These are phyloP conservation scores for Candida neerlandica DNA, from an alignment of 1,139 yeast species.

Conservation along the genomic window DNA sequence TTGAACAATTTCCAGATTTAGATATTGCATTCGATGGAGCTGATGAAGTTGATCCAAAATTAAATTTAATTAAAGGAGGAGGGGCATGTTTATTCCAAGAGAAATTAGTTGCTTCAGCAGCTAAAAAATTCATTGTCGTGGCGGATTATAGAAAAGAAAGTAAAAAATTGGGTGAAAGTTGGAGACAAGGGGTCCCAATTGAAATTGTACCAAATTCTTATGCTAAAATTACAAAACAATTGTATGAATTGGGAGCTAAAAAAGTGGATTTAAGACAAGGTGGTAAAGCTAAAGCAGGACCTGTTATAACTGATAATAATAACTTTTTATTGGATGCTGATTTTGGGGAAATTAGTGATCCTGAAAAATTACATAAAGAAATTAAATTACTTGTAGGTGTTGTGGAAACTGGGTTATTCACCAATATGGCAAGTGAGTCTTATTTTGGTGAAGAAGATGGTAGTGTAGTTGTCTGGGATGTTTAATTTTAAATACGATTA, in stretches of 20 bases:
- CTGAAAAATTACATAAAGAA: slow-evolving; percentile 57
- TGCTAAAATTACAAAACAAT: slow-evolving; percentile 69
- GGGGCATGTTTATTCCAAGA: slow-evolving; percentile 98
- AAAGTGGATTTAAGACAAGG: slow-evolving; percentile 78
- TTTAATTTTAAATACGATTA: not conserved
- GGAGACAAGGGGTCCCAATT: slow-evolving; percentile 94
- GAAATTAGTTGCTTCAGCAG: slow-evolving; percentile 85
- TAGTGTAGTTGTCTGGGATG: slow-evolving; percentile 38
- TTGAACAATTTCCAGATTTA: slow-evolving; percentile 77
- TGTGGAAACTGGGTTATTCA: slow-evolving; percentile 93
- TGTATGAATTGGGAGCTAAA: slow-evolving; percentile 66
- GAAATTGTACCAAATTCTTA: slow-evolving; percentile 93
- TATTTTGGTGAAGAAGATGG: slow-evolving; percentile 89
- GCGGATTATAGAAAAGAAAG: slow-evolving; percentile 91
- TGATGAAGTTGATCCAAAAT: slow-evolving; percentile 83
- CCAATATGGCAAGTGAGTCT: slow-evolving; percentile 68
- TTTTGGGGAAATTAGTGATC: slow-evolving; percentile 75
- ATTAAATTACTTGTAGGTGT: slow-evolving; percentile 88
- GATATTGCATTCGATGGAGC: slow-evolving; percentile 99
- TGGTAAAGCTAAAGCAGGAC: slow-evolving; percentile 93
- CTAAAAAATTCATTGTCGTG: slow-evolving; percentile 77
- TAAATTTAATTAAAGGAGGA: slow-evolving; percentile 96
- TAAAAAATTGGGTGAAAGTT: slow-evolving; percentile 64
- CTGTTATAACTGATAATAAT: slow-evolving; percentile 95
- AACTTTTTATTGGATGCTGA: slow-evolving; percentile 93